A percentile compares a stretch with the other conserved stretches of the same genome.
phyloP scores from a whole-genome alignment of 768 basidiomycete species.

The Rhodotorula toruloides region DNA sequence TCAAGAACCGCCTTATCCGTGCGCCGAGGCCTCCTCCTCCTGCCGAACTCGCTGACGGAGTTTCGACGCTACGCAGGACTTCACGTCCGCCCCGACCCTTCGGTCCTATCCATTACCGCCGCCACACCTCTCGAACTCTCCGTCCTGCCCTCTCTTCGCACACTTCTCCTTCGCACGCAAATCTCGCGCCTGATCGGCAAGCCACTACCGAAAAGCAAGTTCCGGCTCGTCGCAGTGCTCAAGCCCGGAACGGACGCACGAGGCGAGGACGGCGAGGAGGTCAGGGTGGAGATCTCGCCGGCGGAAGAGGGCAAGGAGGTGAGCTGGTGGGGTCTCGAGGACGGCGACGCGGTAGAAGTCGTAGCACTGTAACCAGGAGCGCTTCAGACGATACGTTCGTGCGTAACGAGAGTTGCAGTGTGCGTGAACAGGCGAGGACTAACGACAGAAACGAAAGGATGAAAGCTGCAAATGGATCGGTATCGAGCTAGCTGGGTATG shows the following conservation, averaged over 20 bases:
- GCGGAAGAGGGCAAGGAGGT: slow-evolving; percentile 30
- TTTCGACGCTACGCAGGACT: background rate
- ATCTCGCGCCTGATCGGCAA: slow-evolving; percentile 11
- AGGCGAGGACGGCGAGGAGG: background rate
- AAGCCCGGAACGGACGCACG: background rate
- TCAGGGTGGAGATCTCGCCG: slow-evolving; percentile 20
- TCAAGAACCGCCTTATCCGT: slow-evolving; percentile 26
- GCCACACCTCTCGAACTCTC: background rate
- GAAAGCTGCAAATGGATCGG: too few species aligned
- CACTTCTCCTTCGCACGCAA: slow-evolving; percentile 26
- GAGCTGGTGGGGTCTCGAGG: slow-evolving; percentile 24
- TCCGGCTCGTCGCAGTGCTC: slow-evolving; percentile 2
- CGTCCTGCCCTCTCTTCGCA: slow-evolving; percentile 26
- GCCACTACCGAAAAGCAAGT: slow-evolving; percentile 20
- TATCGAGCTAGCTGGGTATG: too few species aligned
- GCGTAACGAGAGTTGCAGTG: too few species aligned
- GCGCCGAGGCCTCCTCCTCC: background rate
- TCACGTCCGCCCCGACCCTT: background rate
- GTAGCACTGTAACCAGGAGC: background rate
- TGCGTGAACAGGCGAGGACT: too few species aligned
- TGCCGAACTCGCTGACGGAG: background rate
- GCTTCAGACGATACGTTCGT: too few species aligned
- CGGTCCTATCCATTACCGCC: background rate
- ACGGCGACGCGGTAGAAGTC: slow-evolving; percentile 14
- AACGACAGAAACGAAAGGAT: too few species aligned